Evolutionary conservation across 2,329 filamentous ascomycete species (phyloP), one percentile per base, ranked within the genome.

Genomic region (Fusarium sp.): DNA sequence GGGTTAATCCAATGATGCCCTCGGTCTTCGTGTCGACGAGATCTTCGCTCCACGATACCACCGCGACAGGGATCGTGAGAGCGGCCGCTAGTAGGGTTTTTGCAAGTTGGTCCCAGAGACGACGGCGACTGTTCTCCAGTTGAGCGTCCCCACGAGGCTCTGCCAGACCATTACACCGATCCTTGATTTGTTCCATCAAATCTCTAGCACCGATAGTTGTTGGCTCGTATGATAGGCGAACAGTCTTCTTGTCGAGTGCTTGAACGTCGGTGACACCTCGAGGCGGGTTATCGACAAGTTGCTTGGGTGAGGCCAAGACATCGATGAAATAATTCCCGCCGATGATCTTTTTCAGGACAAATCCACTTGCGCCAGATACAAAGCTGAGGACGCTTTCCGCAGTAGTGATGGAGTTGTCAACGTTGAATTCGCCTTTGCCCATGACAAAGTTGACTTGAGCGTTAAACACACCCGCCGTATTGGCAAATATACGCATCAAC

Each of bases 371-470:
- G 0, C 62, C 60, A 4, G 62, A 58, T 0, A 51, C 45, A 8
- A 65, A 64, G n/a, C 18, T 38, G 2, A 64, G 10, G 0, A 58
- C 51, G 6, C 78, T 71, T 6, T 78, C 76, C 2, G 69, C 69
- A 3, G 67, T 75, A 11, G 67, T 74, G 11, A 73, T 47, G 2
- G 70, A 64, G 0, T 60, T 58, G 47, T 81, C 74, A 3, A 81
- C 27, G 8, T 53, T 67, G 48, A 82, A 78, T 22, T 81, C 79
- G 43, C 75, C 80, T 9, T 73, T 76, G 6, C 79, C 79, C 72
- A 78, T 78, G 67, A 82, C 78, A 40, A 82, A 82, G 60, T 81
- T 81, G 63, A 82, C 78, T 1, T 72, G 76, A 3, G 77, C 75
- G 5, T 74, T 68, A 4, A 76, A 78, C 1, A 81, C 76, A 5